Evolutionary conservation across 1,284 basidiomycete genomes (phyloP), one percentile per base, ranked within the genome.

Genomic region (Cutaneotrichosporon dermatis): DNA sequence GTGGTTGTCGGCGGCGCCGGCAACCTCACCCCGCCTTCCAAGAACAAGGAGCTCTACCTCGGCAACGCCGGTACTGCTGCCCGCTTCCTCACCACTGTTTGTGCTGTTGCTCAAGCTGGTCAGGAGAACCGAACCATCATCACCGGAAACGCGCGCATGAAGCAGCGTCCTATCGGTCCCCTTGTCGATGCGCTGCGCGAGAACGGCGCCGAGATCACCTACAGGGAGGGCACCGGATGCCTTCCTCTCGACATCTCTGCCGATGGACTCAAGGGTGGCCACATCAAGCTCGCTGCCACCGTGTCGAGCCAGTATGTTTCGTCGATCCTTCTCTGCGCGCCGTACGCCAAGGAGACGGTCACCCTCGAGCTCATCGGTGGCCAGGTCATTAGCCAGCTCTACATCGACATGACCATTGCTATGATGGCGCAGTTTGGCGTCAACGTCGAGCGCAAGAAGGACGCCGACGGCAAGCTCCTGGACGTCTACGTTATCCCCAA

Each of bases 401-500:
- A 99, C 82, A 99, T 99, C 78, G 94, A 99, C 80, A 97, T 99
- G 94, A 99, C 96, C 4, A 89, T 97, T 66, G 87, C 92, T 7
- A 96, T 99, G 88, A 99, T 99, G 96, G 82, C 83, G 60, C 85
- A 88, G n/a, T 99, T 99, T 74, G 95, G 93, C 16, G 82, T 98
- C 66, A 72, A 83, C 7, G 93, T 95, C 54, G 79, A 81, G 50
- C 85, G 93, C 52, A 82, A 89, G 60, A 74, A 71, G n/a, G 90
- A 90, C 65, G 69, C 83, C 0, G 84, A 82, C 0, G 88, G 90
- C 16, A 83, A 84, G 55, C 79, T 80, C 3, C 81, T 88, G 59
- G 87, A 96, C 73, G 80, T 90, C 41, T 99, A 99, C 79, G 85
- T 86, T 64, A 94, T 99, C 61, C 94, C 94, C 7, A 85, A 84